Conservation (phyloP, 805 yeast species). For the Cyberlindnera suaveolens region DNA sequence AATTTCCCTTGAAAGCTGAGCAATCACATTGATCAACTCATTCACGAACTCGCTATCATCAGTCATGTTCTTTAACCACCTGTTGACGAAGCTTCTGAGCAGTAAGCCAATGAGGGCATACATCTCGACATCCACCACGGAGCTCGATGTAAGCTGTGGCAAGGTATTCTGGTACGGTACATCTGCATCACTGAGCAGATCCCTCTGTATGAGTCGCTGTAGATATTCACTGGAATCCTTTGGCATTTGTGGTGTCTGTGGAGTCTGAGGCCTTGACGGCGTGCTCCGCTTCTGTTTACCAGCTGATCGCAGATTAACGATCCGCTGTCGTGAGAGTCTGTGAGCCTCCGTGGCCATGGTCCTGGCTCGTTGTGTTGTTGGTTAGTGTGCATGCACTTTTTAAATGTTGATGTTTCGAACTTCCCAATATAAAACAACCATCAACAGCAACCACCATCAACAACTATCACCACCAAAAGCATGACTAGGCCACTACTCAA, state of each 20-base stretch:
- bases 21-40: conserved; percentile 34
- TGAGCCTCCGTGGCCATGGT: conserved; percentile 2
- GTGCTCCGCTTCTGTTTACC: not conserved
- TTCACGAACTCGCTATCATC: conserved; percentile 35
- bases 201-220: not conserved
- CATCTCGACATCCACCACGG: conserved; percentile 36
- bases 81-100: conserved; percentile 38
- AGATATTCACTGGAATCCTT: conserved; percentile 1
- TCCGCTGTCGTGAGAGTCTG: conserved; percentile 9
- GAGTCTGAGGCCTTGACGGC: conserved; percentile 1
- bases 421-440: not conserved
- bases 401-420: not conserved
- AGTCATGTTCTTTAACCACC: conserved; percentile 39
- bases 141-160: conserved; percentile 35
- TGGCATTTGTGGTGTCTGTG: conserved; percentile 1
- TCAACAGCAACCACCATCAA: not conserved
- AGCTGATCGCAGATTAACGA: conserved; percentile 7
- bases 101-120: conserved; percentile 42
- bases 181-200: conserved; percentile 1
- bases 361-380: not conserved
- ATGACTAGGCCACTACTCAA: not conserved
- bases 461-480: not conserved
- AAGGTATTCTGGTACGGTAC: conserved; percentile 21
- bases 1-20: conserved; percentile 34
- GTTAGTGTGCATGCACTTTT: not conserved